A percentile compares a stretch with the other conserved stretches of the same genome.
These are phyloP conservation scores for Globisporangium canariense DNA, from an alignment of 352 stramenopile species.

Conservation along the genomic window DNA sequence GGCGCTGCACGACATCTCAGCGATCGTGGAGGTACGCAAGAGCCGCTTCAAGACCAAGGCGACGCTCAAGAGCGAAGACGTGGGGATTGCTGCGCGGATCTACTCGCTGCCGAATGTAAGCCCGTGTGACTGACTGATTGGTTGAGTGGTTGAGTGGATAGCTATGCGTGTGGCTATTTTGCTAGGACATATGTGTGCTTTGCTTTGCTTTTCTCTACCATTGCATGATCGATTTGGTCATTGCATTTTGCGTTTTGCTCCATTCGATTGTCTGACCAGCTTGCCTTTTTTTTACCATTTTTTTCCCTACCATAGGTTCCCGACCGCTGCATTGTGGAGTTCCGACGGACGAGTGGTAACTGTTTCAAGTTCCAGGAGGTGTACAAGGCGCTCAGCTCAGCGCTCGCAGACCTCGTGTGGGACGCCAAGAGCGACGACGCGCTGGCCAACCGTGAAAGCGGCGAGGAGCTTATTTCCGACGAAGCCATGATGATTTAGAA, in stretches of 20 bases:
- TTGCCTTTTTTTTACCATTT: not conserved
- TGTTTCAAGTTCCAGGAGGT: slow-evolving; percentile 72
- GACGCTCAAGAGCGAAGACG: slow-evolving; percentile 49
- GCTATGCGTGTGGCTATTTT: slow-evolving; percentile 19
- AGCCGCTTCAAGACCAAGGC: slow-evolving; percentile 75
- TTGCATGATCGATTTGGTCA: slow-evolving; percentile 1
- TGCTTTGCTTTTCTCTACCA: slow-evolving; percentile 6
- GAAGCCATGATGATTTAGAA: slow-evolving; percentile 80
- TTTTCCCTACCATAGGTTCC: slow-evolving; percentile 23
- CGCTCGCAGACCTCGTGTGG: slow-evolving; percentile 55
- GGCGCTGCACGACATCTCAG: slow-evolving; percentile 43
- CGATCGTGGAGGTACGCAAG: slow-evolving; percentile 49
- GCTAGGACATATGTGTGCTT: not conserved
- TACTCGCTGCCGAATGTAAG: slow-evolving; percentile 76
- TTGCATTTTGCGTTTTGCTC: not conserved
- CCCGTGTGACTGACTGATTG: slow-evolving; percentile 20
- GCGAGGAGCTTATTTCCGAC: slow-evolving; percentile 75
- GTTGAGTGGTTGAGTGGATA: slow-evolving; percentile 17
- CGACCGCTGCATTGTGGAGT: slow-evolving; percentile 64
- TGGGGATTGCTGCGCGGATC: slow-evolving; percentile 58
- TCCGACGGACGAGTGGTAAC: slow-evolving; percentile 62
- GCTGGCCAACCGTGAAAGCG: slow-evolving; percentile 26
- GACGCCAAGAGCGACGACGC: slow-evolving; percentile 31
- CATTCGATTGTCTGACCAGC: not conserved
- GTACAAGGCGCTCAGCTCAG: slow-evolving; percentile 62